Evolutionary conservation across 2,329 filamentous ascomycete species (phyloP), one percentile per base, ranked within the genome.

Genomic region (Fusarium lyarnte): DNA sequence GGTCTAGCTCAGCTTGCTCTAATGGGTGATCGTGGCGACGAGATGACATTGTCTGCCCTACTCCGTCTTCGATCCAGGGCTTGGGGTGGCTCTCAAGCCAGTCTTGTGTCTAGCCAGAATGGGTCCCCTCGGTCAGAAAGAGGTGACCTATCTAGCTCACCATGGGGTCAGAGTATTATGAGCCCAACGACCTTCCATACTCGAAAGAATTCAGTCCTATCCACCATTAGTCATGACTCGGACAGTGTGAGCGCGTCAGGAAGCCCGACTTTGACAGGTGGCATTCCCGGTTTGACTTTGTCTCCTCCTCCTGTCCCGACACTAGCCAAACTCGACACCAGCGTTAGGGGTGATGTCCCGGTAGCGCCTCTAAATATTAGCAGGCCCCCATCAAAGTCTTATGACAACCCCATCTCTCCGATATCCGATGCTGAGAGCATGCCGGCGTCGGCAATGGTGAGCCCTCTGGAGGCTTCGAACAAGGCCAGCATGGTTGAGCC

Each of bases 21-120:
- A 86, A 87, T 84, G 87, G 85, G 85, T 6, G 89, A 87, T 16
- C 83, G 80, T 25, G 82, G 81, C 23, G 84, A 89, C 52, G 90
- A 94, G 66, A 93, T 96, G 88, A 92, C 88, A 29, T 82, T 97
- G 12, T 91, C 91, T 52, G 88, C 92, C 2, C 84, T 97, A 21
- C 85, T 94, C 81, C 92, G 90, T 69, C 81, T 97, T 45, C 89
- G 94, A 7, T 91, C 89, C 16, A 91, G 89, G 54, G 92, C 94
- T 0, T 97, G 93, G 89, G 94, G 94, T 29, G 92, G 93, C 8
- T 96, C 93, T 63, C 92, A 94, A 76, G 90, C 87, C 2, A 95
- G 93, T 75, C 82, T 94, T 10, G 85, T 86, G 71, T 89, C 87
- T 6, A 85, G 86, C 41, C 81, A 83, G 10, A 86, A 87, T 52